A percentile compares a stretch with the other conserved stretches of the same genome.
Conservation (phyloP, 768 basidiomycete genomes). For the Galerina marginata region DNA sequence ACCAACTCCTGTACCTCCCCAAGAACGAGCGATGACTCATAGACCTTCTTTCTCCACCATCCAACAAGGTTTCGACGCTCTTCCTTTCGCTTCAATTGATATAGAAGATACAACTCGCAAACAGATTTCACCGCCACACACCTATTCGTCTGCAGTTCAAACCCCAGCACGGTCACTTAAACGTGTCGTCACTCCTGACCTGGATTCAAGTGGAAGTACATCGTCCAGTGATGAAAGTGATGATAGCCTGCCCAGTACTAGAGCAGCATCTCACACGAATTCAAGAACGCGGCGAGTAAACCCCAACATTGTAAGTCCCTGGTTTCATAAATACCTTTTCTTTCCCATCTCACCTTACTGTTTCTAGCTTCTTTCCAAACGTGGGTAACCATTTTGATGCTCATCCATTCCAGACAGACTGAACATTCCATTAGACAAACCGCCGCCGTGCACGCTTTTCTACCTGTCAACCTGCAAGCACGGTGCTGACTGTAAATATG, state of each 20-base stretch:
- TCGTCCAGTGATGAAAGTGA: constrained; percentile 52
- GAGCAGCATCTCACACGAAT: constrained; percentile 34
- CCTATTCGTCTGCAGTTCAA: constrained; percentile 52
- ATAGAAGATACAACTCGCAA: constrained; percentile 19
- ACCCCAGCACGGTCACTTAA: constrained; percentile 26
- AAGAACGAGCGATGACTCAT: constrained; percentile 6
- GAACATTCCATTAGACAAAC: constrained; percentile 48
- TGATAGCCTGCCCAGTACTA: constrained; percentile 32
- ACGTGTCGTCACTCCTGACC: constrained; percentile 39
- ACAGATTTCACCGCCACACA: constrained; percentile 30
- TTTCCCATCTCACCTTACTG: constrained; percentile 25
- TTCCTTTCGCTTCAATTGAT: constrained; percentile 31
- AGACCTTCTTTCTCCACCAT: constrained; percentile 16
- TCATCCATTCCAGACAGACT: constrained; percentile 19
- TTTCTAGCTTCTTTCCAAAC: constrained; percentile 61
- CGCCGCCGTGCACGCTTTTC: constrained; percentile 71
- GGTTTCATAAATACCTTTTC: constrained; percentile 12
- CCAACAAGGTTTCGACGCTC: constrained; percentile 30
- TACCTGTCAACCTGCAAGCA: constrained; percentile 68
- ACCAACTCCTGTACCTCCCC: constrained; percentile 5
- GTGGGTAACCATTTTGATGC: constrained; percentile 42
- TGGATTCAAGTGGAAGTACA: constrained; percentile 49
- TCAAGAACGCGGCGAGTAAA: constrained; percentile 50
- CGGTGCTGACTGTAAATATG: constrained; percentile 62
- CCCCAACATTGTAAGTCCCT: constrained; percentile 53